phyloP scores from a whole-genome alignment of 441 rosid species.

The Populus hybrid region DNA sequence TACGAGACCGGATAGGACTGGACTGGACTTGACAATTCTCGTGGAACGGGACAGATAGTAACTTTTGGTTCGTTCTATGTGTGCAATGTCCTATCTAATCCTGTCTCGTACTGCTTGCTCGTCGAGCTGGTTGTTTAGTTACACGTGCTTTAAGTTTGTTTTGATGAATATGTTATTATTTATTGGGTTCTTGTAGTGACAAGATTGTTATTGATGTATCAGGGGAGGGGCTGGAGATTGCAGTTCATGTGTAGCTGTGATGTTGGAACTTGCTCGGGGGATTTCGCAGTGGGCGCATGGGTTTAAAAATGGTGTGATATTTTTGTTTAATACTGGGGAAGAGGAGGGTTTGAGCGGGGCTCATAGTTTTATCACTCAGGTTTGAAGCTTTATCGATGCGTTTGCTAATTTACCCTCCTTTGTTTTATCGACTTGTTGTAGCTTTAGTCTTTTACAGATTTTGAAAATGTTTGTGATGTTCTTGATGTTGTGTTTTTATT shows the following conservation, averaged over 20 bases:
- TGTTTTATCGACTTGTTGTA: too few species aligned
- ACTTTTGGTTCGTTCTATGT: background rate
- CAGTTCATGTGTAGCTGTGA: conserved; percentile 94
- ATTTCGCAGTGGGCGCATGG: conserved; percentile 95
- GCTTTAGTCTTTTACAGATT: too few species aligned
- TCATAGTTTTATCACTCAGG: conserved; percentile 98
- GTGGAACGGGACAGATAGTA: background rate
- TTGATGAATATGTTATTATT: background rate
- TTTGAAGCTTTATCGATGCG: conserved; percentile 24
- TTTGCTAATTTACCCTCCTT: background rate
- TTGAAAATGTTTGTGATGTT: too few species aligned
- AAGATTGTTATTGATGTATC: conserved; percentile 22
- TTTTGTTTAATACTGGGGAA: conserved; percentile 90
- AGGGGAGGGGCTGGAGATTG: conserved; percentile 99
- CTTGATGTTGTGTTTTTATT: too few species aligned
- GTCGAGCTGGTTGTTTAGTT: background rate
- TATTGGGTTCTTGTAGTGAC: conserved; percentile 7
- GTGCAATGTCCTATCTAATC: background rate
- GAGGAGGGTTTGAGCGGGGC: conserved; percentile 98
- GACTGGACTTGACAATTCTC: background rate
- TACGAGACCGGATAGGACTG: background rate
- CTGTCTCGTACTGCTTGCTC: background rate
- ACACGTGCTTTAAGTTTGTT: background rate
- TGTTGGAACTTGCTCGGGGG: conserved; percentile 94
- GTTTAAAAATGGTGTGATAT: conserved; percentile 79